Base-by-base conservation (phyloP, 2,329 filamentous ascomycete genomes). In the Fusarium miscanthi region DNA sequence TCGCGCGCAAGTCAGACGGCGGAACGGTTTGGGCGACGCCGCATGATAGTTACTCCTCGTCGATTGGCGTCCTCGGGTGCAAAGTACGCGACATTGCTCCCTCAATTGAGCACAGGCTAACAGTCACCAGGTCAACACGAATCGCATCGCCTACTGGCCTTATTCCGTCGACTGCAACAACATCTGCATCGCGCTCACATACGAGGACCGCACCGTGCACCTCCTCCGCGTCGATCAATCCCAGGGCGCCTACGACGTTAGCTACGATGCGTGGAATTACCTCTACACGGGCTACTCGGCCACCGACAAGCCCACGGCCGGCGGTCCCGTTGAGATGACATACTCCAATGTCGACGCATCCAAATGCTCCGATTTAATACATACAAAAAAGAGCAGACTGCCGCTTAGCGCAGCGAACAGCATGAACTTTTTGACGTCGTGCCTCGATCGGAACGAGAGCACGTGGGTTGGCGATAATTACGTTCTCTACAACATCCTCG, bases 111-210 rank as follows among this genome's bases (percentile, higher is more conserved):
- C 21, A 13, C 8, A 10, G 8, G 21, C 66, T 70, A 31, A 66
- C 16, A 27, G 41, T 23, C 19, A 1, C 13, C 45, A 72, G 69
- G 84, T 90, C 77, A 80, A 90, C 80, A 89, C 86, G 41, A 85
- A 90, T 80, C 87, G 88, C 65, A 83, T 90, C 61, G 88, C 88
- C 30, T 90, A 90, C 82, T 90, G 87, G 87, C 89, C 89, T 8
- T 76, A 75, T n/a, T 78, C 84, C 7, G 82, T 88, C 63, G 84
- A 85, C 81, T 90, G 88, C 82, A 81, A 83, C 79, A 85, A 86
- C 75, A 82, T 90, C 74, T 90, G 88, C 81, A 81, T 90, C 65
- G 84, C 84, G 59, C 81, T 90, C 59, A 82, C 80, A 48, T 84
- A 87, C 78, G 78, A 81, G 37, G 85, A 81, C 63, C 87, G 87